Conservation (phyloP, 2,329 filamentous ascomycete genomes). For the Calonectria fujianensis region DNA sequence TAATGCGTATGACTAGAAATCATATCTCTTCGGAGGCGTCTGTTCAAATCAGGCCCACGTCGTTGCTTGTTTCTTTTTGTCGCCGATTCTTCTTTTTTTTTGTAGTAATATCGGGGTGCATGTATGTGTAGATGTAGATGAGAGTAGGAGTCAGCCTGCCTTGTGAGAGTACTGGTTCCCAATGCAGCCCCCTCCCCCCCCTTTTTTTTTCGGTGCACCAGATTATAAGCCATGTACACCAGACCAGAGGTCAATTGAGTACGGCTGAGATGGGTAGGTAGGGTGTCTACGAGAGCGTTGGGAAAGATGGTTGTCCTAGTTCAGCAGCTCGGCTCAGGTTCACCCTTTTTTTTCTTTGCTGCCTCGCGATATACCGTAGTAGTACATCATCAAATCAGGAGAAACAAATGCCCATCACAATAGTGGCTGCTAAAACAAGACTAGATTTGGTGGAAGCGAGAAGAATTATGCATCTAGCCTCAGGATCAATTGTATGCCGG, state of each 20-base stretch:
- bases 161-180: neutral
- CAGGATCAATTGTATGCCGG: neutral
- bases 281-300: neutral
- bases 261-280: neutral
- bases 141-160: neutral
- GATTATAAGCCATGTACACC: neutral
- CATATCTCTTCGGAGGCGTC: conserved; percentile 26
- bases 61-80: neutral
- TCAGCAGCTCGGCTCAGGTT: neutral
- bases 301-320: neutral
- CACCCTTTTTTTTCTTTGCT: neutral
- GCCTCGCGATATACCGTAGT: neutral
- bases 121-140: neutral
- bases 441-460: neutral
- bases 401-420: neutral
- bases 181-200: neutral
- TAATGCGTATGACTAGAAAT: conserved; percentile 29
- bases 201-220: neutral
- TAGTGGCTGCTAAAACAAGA: too few relatives aligned
- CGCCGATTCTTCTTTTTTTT: neutral
- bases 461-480: neutral
- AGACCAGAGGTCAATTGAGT: neutral
- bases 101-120: neutral
- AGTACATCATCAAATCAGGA: neutral
- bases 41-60: conserved; percentile 26